Conservation (phyloP, 768 basidiomycete genomes). For the Hygrophorus russula region DNA sequence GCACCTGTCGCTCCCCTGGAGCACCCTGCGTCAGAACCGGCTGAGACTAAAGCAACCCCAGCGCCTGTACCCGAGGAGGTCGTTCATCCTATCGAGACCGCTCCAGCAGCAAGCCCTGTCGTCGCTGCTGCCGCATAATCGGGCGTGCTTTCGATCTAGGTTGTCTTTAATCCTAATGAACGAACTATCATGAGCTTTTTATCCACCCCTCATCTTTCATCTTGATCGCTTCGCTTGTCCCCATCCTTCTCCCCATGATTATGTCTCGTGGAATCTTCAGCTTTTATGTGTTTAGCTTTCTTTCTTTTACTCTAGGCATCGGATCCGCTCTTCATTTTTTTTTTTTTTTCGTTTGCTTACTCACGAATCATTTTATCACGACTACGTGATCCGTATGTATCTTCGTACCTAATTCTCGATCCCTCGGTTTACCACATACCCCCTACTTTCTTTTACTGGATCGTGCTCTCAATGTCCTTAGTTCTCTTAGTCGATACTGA, state of each 20-base stretch:
- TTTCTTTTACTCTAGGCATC: slow-evolving; percentile 36
- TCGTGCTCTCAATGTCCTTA: slow-evolving; percentile 46
- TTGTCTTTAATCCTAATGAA: slow-evolving; percentile 26
- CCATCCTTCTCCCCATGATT: slow-evolving; percentile 29
- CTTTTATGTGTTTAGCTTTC: slow-evolving; percentile 20
- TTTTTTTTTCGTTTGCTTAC: slow-evolving; percentile 10
- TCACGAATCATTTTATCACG: slow-evolving; percentile 44
- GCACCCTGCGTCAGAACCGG: slow-evolving; percentile 59
- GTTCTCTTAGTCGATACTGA: slow-evolving; percentile 47
- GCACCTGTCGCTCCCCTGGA: slow-evolving; percentile 75
- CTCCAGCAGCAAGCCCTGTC: slow-evolving; percentile 38
- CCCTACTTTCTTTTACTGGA: slow-evolving; percentile 44
- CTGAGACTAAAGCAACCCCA: slow-evolving; percentile 22
- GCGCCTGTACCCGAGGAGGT: slow-evolving; percentile 18
- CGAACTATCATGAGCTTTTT: slow-evolving; percentile 28
- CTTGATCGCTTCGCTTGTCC: slow-evolving; percentile 12
- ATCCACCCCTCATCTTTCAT: slow-evolving; percentile 20
- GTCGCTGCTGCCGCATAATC: slow-evolving; percentile 75
- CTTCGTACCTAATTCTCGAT: slow-evolving; percentile 57
- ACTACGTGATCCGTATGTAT: slow-evolving; percentile 48
- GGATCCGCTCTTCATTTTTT: slow-evolving; percentile 48
- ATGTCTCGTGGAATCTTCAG: slow-evolving; percentile 23
- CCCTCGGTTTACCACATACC: slow-evolving; percentile 47
- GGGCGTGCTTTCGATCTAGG: slow-evolving; percentile 7
- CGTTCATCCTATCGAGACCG: slow-evolving; percentile 28